Percentiles rank a stretch among this genome's conserved stretches.
Conservation (phyloP, 306 rosid species). For the Casuarina cunninghamiana region DNA sequence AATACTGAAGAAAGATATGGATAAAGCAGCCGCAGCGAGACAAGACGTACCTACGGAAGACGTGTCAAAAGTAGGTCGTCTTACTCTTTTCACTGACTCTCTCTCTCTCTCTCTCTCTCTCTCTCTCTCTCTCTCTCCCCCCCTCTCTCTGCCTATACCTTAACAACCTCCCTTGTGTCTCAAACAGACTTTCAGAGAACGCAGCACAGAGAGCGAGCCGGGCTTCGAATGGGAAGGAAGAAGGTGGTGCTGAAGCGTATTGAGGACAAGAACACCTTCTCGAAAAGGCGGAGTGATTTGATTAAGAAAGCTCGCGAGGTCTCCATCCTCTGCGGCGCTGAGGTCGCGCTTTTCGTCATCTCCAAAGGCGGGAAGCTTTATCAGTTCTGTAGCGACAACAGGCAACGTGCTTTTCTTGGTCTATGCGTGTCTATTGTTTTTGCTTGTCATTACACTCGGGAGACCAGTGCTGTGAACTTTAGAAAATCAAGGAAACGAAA, state of each 20-base stretch:
- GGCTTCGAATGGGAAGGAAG: constrained; percentile 65
- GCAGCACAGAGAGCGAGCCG: background rate
- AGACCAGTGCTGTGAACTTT: background rate
- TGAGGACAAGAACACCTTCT: constrained; percentile 88
- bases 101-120: no score
- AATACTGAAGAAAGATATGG: no score
- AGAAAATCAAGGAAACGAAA: background rate
- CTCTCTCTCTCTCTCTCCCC: no score
- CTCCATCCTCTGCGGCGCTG: constrained; percentile 89
- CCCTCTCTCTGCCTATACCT: no score
- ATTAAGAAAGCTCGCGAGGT: constrained; percentile 94
- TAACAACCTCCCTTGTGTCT: no score
- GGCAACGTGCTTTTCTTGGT: background rate
- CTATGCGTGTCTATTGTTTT: background rate
- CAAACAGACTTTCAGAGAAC: no score
- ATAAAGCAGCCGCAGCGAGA: no score
- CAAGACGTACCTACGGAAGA: no score
- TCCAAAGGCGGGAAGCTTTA: constrained; percentile 85
- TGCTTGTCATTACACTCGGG: background rate
- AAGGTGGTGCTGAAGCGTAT: constrained; percentile 86
- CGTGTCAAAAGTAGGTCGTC: no score
- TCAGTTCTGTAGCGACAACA: constrained; percentile 62
- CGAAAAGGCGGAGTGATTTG: constrained; percentile 84
- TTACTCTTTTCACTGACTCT: no score
- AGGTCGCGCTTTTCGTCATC: constrained; percentile 85